Conservation (phyloP, 257 asterid genomes). For the Solanum ossicruentum region DNA sequence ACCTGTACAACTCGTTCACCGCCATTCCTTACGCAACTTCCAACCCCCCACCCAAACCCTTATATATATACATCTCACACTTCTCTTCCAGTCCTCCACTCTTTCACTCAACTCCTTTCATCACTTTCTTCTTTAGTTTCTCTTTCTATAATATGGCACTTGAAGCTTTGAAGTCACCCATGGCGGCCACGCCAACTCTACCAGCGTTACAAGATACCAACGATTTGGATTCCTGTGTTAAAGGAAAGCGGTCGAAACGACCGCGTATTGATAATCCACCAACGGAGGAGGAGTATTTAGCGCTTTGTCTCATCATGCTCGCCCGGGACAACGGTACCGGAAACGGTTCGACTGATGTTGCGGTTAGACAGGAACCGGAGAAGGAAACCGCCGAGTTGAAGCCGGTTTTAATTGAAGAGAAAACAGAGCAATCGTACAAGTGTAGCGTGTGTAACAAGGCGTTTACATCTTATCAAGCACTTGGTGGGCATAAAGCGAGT, state of each 20-base stretch:
- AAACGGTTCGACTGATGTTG: neutral
- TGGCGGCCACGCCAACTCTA: constrained; percentile 7
- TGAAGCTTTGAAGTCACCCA: constrained; percentile 37
- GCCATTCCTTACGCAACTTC: constrained; percentile 74
- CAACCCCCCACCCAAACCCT: constrained; percentile 4
- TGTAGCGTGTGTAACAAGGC: constrained; percentile 54
- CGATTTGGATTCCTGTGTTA: constrained; percentile 14
- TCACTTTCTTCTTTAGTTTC: neutral
- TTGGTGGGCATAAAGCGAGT: constrained; percentile 97
- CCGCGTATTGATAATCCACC: neutral
- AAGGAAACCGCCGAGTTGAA: neutral
- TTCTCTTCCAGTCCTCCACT: constrained; percentile 8
- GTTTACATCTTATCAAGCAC: constrained; percentile 65
- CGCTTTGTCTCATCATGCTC: constrained; percentile 64
- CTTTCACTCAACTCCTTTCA: constrained; percentile 12
- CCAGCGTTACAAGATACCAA: neutral
- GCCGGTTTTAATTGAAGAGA: neutral
- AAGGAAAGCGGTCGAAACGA: constrained; percentile 47
- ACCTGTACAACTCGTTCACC: constrained; percentile 31
- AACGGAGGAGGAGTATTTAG: constrained; percentile 49
- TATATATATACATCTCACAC: constrained; percentile 1
- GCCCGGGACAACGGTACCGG: constrained; percentile 8
- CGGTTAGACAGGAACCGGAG: neutral
- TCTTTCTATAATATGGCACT: constrained; percentile 24
- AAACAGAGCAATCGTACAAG: constrained; percentile 15